Conservation (phyloP, 73 alveolate species). For the Tetrahymena malaccensis region DNA sequence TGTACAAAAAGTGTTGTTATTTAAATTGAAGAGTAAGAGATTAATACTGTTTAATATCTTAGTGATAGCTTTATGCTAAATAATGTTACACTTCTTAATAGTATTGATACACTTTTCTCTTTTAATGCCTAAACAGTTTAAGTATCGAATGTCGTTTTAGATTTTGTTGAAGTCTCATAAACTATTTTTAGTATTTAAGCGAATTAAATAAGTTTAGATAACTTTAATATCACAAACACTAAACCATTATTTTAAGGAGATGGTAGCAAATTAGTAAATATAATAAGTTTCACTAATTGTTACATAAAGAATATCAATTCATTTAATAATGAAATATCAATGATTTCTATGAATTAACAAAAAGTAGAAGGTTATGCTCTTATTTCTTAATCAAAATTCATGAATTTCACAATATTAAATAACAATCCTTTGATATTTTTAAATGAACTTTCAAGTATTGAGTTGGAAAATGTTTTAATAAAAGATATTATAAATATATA, state of each 20-base stretch:
- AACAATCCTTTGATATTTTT: background rate
- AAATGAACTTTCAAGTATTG: background rate
- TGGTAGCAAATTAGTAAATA: background rate
- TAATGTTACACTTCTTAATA: background rate
- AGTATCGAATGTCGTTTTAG: background rate
- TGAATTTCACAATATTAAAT: background rate
- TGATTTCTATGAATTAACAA: too few species aligned
- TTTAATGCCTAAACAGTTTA: background rate
- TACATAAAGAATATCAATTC: background rate
- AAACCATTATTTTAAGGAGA: too few species aligned
- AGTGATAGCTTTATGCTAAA: background rate
- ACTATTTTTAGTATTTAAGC: background rate
- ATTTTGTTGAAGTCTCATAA: background rate
- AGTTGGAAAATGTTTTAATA: too few species aligned
- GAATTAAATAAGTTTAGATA: too few species aligned
- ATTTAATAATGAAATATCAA: background rate
- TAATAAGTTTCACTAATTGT: background rate
- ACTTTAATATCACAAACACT: background rate
- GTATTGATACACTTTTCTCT: background rate
- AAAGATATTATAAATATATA: too few species aligned
- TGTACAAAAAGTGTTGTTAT: background rate
- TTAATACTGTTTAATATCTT: background rate
- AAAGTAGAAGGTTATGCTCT: background rate
- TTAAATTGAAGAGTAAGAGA: background rate
- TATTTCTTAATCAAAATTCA: background rate